Percentiles rank a stretch among this genome's conserved stretches.
Conservation (phyloP, 2,329 filamentous ascomycete genomes). For the Orbilia quercus region DNA sequence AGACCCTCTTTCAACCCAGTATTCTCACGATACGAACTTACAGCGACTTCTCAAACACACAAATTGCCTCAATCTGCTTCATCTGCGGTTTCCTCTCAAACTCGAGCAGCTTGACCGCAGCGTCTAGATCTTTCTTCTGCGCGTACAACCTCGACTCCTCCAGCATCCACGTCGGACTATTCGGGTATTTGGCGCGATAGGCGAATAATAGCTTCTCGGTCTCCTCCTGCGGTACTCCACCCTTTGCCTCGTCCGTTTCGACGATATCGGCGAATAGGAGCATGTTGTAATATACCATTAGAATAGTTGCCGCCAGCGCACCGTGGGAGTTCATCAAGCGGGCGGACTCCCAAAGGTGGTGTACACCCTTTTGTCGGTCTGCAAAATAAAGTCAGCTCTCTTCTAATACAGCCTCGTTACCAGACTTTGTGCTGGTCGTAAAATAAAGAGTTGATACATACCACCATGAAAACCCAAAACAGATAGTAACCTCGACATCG, state of each 20-base stretch:
- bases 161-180: constrained; percentile 84
- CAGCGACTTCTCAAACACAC: constrained; percentile 84
- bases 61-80: constrained; percentile 87
- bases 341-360: constrained; percentile 90
- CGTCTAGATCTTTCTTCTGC: constrained; percentile 73
- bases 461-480: constrained; percentile 87
- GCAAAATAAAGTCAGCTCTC: constrained; percentile 9
- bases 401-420: constrained; percentile 1
- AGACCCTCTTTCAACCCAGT: constrained; percentile 16
- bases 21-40: constrained; percentile 31
- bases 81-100: constrained; percentile 75
- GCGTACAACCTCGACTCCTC: constrained; percentile 85
- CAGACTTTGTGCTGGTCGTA: neutral
- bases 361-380: constrained; percentile 82
- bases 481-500: constrained; percentile 85
- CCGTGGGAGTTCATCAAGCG: constrained; percentile 89
- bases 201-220: constrained; percentile 75
- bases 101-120: constrained; percentile 74
- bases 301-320: constrained; percentile 83
- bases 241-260: constrained; percentile 70
- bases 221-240: constrained; percentile 77
- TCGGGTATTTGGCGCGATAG: constrained; percentile 82
- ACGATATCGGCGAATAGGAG: constrained; percentile 89
- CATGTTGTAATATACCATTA: constrained; percentile 86
- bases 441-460: constrained; percentile 31